Percentiles rank a stretch among this genome's conserved stretches.
Evolutionary conservation across 176 grass and related monocot genomes (phyloP).

Genomic region (Hordeum vulgare): MorexV3_pseudomolecules_assembly NC_058518.1:232474665-232475164

Average conservation of each 20-base stretch:
- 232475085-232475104: slow-evolving; percentile 83
- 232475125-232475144: slow-evolving; percentile 72
- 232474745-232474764: too few species aligned
- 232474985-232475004: slow-evolving; percentile 80
- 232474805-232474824: background rate
- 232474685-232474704: too few species aligned
- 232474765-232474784: too few species aligned
- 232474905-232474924: slow-evolving; percentile 71
- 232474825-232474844: background rate
- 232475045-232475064: slow-evolving; percentile 89
- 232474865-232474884: slow-evolving; percentile 86
- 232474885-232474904: slow-evolving; percentile 66
- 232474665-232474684: too few species aligned
- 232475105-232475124: slow-evolving; percentile 91
- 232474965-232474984: slow-evolving; percentile 87
- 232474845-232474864: slow-evolving; percentile 17
- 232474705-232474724: too few species aligned
- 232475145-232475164: slow-evolving; percentile 66
- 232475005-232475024: slow-evolving; percentile 94
- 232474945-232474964: slow-evolving; percentile 80
- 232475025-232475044: slow-evolving; percentile 87
- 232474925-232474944: slow-evolving; percentile 70
- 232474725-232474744: too few species aligned
- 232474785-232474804: too few species aligned
- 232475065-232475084: slow-evolving; percentile 70